Evolutionary conservation across 1,139 yeast species (phyloP), one percentile per base, ranked within the genome.

Genomic region (Pichiaceae sp.): DNA sequence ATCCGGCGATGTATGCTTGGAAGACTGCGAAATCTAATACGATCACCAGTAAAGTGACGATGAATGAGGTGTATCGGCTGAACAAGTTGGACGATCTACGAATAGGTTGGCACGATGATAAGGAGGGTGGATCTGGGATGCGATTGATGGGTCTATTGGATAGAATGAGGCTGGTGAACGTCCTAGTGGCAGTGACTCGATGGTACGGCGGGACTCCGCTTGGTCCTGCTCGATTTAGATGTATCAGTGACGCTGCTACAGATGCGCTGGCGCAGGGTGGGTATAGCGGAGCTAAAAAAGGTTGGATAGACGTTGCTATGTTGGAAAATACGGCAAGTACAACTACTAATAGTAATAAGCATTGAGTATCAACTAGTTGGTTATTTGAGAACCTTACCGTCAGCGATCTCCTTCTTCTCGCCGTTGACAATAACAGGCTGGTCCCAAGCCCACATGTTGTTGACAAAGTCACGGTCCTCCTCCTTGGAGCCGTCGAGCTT

Each of bases 361-460:
- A 14, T 9, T 17, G 29, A 36, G 27, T 23, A 32, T 31, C 30
- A 33, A 21, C 14, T 20, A 35, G 9, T 31, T 31, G 41, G 42
- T 47, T 75, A 82, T 75, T 82, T 82, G 66, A 80, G 74, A 49
- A 81, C 89, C 73, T 82, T 81, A 64, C 91, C 93, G 61, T 81
- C 91, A 47, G 75, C 85, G 52, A 80, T 75, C 65, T 77, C 85
- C 58, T 65, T 73, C 53, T 65, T 57, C 65, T 71, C 77, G 57
- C 87, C 89, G 57, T 74, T 65, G 57, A 77, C 67, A 40, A 62
- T 61, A 47, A 79, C 67, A 51, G 89, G 89, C 68, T 79, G 71
- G 62, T 82, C 93, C 91, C 93, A 81, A 49, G 91, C 84, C 79
- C 86, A 79, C 72, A 79, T 66, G 72, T 79, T 78, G 62, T 78